Conservation (phyloP, 768 basidiomycete genomes). For the Russula lepida region DNA sequence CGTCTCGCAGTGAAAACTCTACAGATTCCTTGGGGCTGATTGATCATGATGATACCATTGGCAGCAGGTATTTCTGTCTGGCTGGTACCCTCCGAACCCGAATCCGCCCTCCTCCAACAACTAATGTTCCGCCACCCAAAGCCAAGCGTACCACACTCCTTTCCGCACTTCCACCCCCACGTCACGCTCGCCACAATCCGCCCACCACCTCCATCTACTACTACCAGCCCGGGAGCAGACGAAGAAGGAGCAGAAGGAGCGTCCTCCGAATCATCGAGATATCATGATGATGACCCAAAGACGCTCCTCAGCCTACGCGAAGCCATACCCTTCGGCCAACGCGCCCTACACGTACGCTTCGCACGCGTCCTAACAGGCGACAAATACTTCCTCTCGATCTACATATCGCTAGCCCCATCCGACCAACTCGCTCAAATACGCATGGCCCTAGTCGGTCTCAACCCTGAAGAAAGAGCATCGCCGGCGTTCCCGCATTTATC, state of each 20-base stretch:
- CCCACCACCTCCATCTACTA: slow-evolving; percentile 26
- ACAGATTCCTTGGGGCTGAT: not conserved
- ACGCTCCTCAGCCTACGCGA: slow-evolving; percentile 30
- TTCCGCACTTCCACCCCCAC: slow-evolving; percentile 58
- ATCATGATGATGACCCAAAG: not conserved
- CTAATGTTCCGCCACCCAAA: slow-evolving; percentile 37
- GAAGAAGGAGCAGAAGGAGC: not conserved
- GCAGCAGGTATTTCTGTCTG: slow-evolving; percentile 52
- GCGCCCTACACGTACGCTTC: slow-evolving; percentile 40
- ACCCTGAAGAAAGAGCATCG: slow-evolving; percentile 26
- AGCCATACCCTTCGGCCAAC: slow-evolving; percentile 32
- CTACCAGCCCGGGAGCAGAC: slow-evolving; percentile 7
- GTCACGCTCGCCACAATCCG: slow-evolving; percentile 51
- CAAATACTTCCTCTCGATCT: slow-evolving; percentile 67
- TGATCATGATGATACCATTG: not conserved
- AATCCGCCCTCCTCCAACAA: slow-evolving; percentile 36
- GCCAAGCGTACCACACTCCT: slow-evolving; percentile 36
- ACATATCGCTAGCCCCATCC: slow-evolving; percentile 44
- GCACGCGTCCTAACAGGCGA: slow-evolving; percentile 45
- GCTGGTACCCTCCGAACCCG: slow-evolving; percentile 51
- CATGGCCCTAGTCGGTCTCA: slow-evolving; percentile 28
- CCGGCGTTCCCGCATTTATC: slow-evolving; percentile 67
- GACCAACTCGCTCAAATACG: slow-evolving; percentile 41
- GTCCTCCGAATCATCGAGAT: too few relatives aligned
- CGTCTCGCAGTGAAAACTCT: not conserved